phyloP scores from a whole-genome alignment of 192 early-diverging fungal species.

The Dissophora globulifera region DNA sequence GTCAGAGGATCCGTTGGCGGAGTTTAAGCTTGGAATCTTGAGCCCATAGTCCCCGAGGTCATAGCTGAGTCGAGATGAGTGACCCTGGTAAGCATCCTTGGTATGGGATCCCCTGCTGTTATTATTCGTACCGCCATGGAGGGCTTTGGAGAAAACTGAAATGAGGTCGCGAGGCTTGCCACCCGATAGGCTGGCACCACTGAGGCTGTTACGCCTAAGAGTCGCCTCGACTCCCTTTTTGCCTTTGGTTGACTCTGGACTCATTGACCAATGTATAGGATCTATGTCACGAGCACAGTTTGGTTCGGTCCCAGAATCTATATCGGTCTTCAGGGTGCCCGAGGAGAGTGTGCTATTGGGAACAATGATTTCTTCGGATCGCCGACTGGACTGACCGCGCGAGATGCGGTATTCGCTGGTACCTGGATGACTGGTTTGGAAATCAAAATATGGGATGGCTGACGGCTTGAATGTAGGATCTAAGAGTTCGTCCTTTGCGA shows the following conservation, averaged over 20 bases:
- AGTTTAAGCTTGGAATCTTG: neutral
- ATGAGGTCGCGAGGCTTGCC: slow-evolving; percentile 4
- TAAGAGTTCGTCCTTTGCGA: neutral
- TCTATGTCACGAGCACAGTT: no score
- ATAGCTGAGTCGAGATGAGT: neutral
- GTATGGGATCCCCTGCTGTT: neutral
- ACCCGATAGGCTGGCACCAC: neutral
- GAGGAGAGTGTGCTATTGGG: neutral
- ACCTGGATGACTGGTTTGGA: neutral
- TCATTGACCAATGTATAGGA: neutral
- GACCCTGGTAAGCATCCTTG: neutral
- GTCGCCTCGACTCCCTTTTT: neutral
- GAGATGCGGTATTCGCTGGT: neutral
- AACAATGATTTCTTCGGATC: neutral
- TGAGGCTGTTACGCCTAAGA: neutral
- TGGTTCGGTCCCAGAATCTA: no score
- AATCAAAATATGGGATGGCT: neutral
- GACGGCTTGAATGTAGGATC: neutral
- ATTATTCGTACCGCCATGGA: slow-evolving; percentile 3
- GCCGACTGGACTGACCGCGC: neutral
- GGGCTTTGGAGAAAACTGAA: slow-evolving; percentile 26
- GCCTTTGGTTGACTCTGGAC: neutral
- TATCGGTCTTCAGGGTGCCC: no score
- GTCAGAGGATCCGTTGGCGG: neutral
- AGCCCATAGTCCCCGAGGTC: neutral